Percentiles rank a stretch among this genome's conserved stretches.
Evolutionary conservation across 495 filamentous ascomycete species (phyloP).

Genomic region (Neurospora intermedia): DNA sequence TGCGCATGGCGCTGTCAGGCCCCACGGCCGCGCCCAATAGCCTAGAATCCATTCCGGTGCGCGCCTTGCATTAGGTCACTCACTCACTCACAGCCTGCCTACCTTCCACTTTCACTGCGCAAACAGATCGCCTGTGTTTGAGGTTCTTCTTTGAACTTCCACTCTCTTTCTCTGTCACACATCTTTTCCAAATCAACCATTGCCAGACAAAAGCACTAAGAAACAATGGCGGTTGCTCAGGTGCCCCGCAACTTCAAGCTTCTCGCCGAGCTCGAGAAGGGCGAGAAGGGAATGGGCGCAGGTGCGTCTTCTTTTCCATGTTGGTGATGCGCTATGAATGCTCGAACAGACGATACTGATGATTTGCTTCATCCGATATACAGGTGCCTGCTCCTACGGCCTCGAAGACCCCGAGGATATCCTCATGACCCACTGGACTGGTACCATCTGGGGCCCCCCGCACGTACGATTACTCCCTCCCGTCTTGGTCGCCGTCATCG

Average conservation of each 20-base stretch:
- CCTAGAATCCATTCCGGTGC: not conserved
- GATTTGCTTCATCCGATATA: not conserved
- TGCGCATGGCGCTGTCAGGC: not conserved
- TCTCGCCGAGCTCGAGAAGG: conserved; percentile 96
- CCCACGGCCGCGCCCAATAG: not conserved
- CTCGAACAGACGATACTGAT: not conserved
- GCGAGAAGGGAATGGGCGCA: conserved; percentile 92
- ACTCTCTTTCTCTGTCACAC: not conserved
- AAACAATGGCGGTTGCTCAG: conserved; percentile 53
- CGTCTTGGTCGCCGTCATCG: not conserved
- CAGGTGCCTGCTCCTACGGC: conserved; percentile 95
- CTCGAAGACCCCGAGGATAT: conserved; percentile 90
- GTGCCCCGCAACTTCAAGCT: conserved; percentile 92
- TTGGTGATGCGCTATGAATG: not conserved
- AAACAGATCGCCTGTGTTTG: not conserved
- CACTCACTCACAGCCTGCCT: not conserved
- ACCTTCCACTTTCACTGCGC: not conserved
- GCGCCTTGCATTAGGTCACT: not conserved
- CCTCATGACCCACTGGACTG: conserved; percentile 97
- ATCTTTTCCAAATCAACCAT: not conserved
- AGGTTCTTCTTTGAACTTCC: not conserved
- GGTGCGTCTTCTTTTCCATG: conserved; percentile 41
- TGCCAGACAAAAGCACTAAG: not conserved
- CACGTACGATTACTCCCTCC: conserved; percentile 49
- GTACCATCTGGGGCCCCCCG: conserved; percentile 91